These are phyloP conservation scores for Suillus subluteus DNA, from an alignment of 768 basidiomycete species.

Conservation along the genomic window DNA sequence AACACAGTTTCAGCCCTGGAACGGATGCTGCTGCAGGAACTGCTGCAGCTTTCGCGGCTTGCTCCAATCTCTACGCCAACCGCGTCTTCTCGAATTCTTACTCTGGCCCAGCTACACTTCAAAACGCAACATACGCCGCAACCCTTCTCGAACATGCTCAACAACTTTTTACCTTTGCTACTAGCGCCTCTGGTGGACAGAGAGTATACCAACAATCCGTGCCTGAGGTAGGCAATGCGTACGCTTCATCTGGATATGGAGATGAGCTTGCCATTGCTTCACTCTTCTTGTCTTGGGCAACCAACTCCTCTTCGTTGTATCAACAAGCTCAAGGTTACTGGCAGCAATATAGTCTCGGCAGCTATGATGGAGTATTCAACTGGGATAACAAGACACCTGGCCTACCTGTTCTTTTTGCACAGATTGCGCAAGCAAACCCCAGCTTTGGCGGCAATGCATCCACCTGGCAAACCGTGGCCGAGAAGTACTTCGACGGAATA, in stretches of 20 bases:
- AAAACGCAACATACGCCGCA: constrained; percentile 72
- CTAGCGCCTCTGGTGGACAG: constrained; percentile 53
- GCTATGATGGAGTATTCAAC: constrained; percentile 69
- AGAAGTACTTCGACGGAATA: constrained; percentile 76
- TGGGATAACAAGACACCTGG: constrained; percentile 90
- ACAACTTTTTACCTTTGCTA: constrained; percentile 76
- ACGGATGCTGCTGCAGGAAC: constrained; percentile 88
- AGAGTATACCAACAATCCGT: constrained; percentile 72
- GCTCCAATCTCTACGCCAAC: constrained; percentile 78
- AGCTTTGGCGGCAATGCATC: constrained; percentile 58
- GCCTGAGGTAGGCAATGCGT: constrained; percentile 62
- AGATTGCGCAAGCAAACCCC: constrained; percentile 64
- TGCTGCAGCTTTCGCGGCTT: constrained; percentile 87
- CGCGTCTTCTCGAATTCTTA: constrained; percentile 56
- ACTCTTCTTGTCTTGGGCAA: constrained; percentile 74
- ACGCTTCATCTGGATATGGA: constrained; percentile 70
- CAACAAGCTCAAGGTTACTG: constrained; percentile 67
- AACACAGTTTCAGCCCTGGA: constrained; percentile 56
- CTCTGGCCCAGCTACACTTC: constrained; percentile 65
- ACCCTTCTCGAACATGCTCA: constrained; percentile 75
- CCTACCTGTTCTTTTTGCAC: constrained; percentile 72
- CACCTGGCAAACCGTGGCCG: constrained; percentile 70
- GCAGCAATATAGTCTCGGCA: constrained; percentile 54
- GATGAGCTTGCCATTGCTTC: constrained; percentile 81
- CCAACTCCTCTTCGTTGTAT: constrained; percentile 61